A percentile compares a stretch with the other conserved stretches of the same genome.
Conservation (phyloP, 1,284 basidiomycete species). For the Cronartium quercuum region DNA sequence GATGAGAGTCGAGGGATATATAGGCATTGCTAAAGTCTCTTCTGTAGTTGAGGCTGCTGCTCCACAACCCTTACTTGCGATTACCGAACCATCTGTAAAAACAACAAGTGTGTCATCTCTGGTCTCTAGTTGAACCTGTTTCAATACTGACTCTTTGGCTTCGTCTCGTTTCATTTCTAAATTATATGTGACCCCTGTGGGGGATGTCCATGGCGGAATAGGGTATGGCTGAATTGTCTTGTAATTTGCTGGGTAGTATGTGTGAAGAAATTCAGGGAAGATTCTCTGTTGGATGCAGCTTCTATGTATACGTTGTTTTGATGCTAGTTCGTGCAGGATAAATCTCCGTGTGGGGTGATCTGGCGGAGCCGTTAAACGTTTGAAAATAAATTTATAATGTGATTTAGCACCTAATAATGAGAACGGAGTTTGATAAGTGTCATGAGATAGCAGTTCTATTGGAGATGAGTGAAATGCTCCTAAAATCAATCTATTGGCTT, state of each 20-base stretch:
- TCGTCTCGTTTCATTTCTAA: background rate
- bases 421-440: background rate
- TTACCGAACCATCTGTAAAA: constrained; percentile 12
- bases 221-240: background rate
- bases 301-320: background rate
- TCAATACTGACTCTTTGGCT: background rate
- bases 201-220: background rate
- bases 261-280: background rate
- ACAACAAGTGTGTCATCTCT: background rate
- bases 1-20: background rate
- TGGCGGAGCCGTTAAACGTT: background rate
- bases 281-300: background rate
- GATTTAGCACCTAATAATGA: background rate
- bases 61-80: too few relatives aligned
- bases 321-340: background rate
- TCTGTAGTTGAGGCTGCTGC: constrained; percentile 2
- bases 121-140: background rate
- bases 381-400: background rate
- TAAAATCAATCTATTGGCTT: background rate
- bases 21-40: background rate
- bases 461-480: background rate
- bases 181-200: background rate
- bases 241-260: background rate
- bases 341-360: background rate
- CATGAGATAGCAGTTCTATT: background rate